Conservation (phyloP, 805 yeast species). For the Tetrapisispora namnaoensis region DNA sequence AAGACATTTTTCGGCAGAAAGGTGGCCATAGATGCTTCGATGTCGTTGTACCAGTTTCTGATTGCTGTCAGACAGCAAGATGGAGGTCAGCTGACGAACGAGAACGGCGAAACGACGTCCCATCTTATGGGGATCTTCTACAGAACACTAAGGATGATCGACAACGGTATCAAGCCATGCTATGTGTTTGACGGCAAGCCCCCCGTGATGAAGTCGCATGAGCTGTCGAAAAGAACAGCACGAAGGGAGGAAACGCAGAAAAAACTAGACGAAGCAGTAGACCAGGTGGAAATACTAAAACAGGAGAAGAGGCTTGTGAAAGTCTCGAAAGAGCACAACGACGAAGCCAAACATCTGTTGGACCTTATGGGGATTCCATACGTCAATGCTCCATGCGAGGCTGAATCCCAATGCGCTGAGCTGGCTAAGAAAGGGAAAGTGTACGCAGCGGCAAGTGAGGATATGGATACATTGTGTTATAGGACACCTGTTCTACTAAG, state of each 20-base stretch:
- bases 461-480: constrained; percentile 96
- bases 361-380: constrained; percentile 91
- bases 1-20: constrained; percentile 85
- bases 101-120: constrained; percentile 84
- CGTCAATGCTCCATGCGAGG: constrained; percentile 93
- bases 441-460: constrained; percentile 95
- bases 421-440: constrained; percentile 84
- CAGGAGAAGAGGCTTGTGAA: constrained; percentile 77
- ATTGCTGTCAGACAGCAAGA: constrained; percentile 96
- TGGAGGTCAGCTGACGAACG: constrained; percentile 86
- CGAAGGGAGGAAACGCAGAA: constrained; percentile 77
- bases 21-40: constrained; percentile 94
- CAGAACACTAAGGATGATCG: constrained; percentile 81
- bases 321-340: constrained; percentile 85
- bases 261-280: constrained; percentile 63
- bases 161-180: constrained; percentile 89
- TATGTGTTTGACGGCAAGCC: constrained; percentile 98
- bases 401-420: constrained; percentile 97
- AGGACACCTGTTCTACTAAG: constrained; percentile 75
- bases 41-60: constrained; percentile 91
- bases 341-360: constrained; percentile 77
- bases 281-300: constrained; percentile 62
- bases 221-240: constrained; percentile 73
- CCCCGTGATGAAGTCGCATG: constrained; percentile 88
- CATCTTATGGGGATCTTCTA: constrained; percentile 96